Conservation (phyloP, 306 rosid species). For the Gastrolobium bilobum region DNA sequence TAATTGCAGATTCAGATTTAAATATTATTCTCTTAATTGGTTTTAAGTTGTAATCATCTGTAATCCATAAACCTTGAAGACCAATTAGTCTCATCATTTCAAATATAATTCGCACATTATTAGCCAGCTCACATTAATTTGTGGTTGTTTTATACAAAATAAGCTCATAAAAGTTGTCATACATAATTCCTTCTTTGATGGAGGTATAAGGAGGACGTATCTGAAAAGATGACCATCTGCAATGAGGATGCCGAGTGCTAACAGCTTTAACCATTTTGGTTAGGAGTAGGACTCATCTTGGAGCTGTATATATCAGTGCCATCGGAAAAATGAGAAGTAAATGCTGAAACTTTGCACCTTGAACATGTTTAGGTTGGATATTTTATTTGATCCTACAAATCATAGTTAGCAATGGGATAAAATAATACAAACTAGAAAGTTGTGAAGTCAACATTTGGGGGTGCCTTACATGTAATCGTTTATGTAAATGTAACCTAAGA, state of each 20-base stretch:
- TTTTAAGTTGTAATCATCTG: slow-evolving; percentile 52
- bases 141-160: slow-evolving; percentile 18
- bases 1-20: slow-evolving; percentile 59
- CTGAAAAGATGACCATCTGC: not conserved
- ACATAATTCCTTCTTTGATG: not conserved
- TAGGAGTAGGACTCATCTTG: not conserved
- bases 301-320: not conserved
- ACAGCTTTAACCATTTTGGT: not conserved
- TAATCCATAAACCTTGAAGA: slow-evolving; percentile 31
- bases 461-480: not conserved
- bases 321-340: not conserved
- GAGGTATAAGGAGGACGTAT: not conserved
- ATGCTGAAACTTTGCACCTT: not conserved
- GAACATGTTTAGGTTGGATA: slow-evolving; percentile 1
- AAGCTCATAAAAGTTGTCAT: slow-evolving; percentile 6
- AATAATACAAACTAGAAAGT: not conserved
- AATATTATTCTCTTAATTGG: slow-evolving; percentile 46
- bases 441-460: not conserved
- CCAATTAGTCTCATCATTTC: slow-evolving; percentile 36
- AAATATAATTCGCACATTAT: slow-evolving; percentile 37
- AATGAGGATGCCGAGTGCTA: not conserved
- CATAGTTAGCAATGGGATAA: not conserved
- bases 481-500: no score
- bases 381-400: not conserved
- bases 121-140: not conserved